These are phyloP conservation scores for Lachnum nothofagi DNA, from an alignment of 2,329 filamentous ascomycete genomes.

Conservation along the genomic window DNA sequence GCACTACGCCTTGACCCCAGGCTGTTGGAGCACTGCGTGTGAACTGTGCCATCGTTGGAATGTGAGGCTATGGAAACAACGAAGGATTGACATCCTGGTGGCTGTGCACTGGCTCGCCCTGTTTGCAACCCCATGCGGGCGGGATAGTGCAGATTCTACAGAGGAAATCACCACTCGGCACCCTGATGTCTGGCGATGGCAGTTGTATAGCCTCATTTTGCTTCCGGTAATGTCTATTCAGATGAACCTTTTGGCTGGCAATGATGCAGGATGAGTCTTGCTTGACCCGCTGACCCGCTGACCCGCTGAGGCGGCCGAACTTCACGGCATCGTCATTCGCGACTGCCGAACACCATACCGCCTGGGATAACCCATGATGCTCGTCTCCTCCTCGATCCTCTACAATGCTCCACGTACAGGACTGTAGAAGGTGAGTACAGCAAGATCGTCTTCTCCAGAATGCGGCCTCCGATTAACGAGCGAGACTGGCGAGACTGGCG, in stretches of 20 bases:
- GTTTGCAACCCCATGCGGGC: constrained; percentile 5
- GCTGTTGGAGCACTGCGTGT: constrained; percentile 4
- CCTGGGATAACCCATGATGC: background rate
- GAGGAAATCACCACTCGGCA: constrained; percentile 7
- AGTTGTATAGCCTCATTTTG: no score
- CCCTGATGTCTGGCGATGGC: background rate
- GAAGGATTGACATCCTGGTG: constrained; percentile 18
- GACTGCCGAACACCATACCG: background rate
- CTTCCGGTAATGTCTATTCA: no score
- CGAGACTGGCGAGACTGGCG: background rate
- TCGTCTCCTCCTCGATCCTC: no score
- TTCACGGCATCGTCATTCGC: no score
- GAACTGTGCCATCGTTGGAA: background rate
- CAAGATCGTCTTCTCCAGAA: background rate
- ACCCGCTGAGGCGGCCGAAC: no score
- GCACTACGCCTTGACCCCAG: constrained; percentile 5
- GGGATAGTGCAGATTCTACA: constrained; percentile 3
- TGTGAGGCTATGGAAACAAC: background rate
- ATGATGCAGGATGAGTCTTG: background rate
- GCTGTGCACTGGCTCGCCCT: constrained; percentile 10
- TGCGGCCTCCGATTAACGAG: background rate
- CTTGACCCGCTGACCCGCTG: no score
- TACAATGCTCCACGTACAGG: background rate
- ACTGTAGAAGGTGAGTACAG: background rate
- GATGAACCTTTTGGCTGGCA: background rate